Evolutionary conservation across 208 protist species (phyloP), one percentile per base, ranked within the genome.

Genomic region (Wallacemonas sp.): DNA sequence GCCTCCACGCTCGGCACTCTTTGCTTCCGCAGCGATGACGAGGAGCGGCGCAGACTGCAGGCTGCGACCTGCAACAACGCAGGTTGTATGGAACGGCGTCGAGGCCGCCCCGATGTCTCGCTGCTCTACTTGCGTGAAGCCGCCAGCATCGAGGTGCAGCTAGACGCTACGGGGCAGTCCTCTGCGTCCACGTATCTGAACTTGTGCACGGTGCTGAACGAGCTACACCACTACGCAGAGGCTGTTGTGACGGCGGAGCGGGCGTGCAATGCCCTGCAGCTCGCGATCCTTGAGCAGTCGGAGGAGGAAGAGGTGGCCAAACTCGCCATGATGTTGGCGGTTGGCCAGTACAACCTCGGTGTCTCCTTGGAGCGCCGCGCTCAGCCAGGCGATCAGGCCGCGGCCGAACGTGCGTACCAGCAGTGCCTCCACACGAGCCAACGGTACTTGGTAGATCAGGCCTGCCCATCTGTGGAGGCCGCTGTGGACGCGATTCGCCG

Each of bases 1-100:
- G 54, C 49, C 42, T 55, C 74, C 14, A 39, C 34, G n/a, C 51
- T 72, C 2, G 58, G 42, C 21, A 59, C 28, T n/a, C 4, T 38
- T 26, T 82, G 67, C 59, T 87, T 86, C 36, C 39, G 36, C 24
- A 28, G 17, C 11, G 68, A 65, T 12, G 84, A 88, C 17, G 21
- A 75, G 36, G 71, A 81, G 19, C 73, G 92, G 31, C 64, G 90
- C 11, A 70, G 80, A 2, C 72, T 95, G 61, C 87, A 89, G 42
- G 90, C 88, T 1, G 70, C 88, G 3, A 97, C 92, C 59, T 77
- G 84, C 45, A 97, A 97, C 75, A 95, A 97, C 72, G 76, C 95
- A 27, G 92, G 92, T 14, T 96, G 89, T 64, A 82, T 97, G 72
- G 85, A 94, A 63, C 82, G 85, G 27, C 82, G 88, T 14, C 89